Conservation (phyloP, 441 rosid species). For the Aleurites moluccanus region DNA sequence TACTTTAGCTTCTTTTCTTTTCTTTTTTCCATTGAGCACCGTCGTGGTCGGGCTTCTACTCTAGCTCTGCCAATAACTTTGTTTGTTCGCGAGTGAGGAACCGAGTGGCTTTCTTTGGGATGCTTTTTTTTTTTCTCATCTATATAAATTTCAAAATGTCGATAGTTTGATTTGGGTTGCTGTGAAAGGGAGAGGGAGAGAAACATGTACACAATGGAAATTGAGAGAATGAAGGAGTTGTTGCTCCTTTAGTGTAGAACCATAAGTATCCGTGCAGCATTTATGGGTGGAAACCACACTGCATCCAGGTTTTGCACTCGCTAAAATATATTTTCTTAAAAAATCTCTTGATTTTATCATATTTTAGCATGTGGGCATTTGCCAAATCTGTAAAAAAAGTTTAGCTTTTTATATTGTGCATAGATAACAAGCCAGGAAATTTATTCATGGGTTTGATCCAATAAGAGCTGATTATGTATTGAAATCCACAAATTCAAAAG, state of each 20-base stretch:
- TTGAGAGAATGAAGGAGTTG: conserved; percentile 39
- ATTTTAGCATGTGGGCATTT: conserved; percentile 25
- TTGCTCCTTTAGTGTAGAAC: no score
- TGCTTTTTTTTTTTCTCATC: not conserved
- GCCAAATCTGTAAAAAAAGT: conserved; percentile 18
- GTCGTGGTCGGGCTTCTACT: not conserved
- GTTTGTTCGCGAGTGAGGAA: not conserved
- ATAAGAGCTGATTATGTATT: conserved; percentile 13
- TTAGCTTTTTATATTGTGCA: conserved; percentile 7
- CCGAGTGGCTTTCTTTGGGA: not conserved
- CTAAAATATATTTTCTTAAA: conserved; percentile 28
- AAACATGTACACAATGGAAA: conserved; percentile 33
- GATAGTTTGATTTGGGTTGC: conserved; percentile 15
- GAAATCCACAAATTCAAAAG: not conserved
- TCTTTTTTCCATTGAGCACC: conserved; percentile 2
- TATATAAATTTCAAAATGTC: no score
- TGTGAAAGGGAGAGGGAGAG: not conserved
- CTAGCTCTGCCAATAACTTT: conserved; percentile 5
- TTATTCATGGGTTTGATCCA: no score
- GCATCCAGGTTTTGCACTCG: conserved; percentile 86
- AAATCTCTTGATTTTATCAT: conserved; percentile 2
- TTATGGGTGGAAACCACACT: conserved; percentile 84
- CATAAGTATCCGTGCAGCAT: conserved; percentile 51
- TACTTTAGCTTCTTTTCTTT: not conserved
- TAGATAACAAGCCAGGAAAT: no score